Percentiles rank a stretch among this genome's conserved stretches.
Conservation (phyloP, 345 rosid species). For the Lumnitzera racemosa region DNA sequence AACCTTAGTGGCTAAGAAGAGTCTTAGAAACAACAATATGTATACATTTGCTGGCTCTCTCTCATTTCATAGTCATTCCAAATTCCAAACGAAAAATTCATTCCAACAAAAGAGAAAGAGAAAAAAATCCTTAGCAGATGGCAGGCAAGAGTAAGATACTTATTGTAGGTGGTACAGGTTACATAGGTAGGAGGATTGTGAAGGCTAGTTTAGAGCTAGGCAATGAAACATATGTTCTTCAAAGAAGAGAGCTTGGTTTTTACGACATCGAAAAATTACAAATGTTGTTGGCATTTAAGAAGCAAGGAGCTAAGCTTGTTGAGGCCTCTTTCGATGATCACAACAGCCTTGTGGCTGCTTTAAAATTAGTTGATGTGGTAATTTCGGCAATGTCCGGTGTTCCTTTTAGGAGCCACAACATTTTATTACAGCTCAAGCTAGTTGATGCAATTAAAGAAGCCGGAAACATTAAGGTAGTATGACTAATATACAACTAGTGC, state of each 20-base stretch:
- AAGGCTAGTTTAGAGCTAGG: background rate
- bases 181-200: background rate
- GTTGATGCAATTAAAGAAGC: conserved; percentile 2
- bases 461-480: conserved; percentile 1
- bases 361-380: conserved; percentile 2
- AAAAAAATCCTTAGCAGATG: background rate
- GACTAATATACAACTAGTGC: no score
- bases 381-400: background rate
- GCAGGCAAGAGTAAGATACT: background rate
- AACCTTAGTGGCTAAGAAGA: no score
- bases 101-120: background rate
- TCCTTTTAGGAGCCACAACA: background rate
- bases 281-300: background rate
- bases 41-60: no score
- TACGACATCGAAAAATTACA: background rate
- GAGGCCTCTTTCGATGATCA: background rate
- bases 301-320: conserved; percentile 1
- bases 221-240: background rate
- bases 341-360: background rate
- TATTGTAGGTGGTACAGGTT: background rate
- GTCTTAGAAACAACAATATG: no score
- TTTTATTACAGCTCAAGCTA: background rate
- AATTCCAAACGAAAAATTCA: no score
- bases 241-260: background rate
- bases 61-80: no score